Percentiles rank a stretch among this genome's conserved stretches.
phyloP scores from a whole-genome alignment of 2,329 filamentous ascomycete species.

The Alternaria sp. region DNA sequence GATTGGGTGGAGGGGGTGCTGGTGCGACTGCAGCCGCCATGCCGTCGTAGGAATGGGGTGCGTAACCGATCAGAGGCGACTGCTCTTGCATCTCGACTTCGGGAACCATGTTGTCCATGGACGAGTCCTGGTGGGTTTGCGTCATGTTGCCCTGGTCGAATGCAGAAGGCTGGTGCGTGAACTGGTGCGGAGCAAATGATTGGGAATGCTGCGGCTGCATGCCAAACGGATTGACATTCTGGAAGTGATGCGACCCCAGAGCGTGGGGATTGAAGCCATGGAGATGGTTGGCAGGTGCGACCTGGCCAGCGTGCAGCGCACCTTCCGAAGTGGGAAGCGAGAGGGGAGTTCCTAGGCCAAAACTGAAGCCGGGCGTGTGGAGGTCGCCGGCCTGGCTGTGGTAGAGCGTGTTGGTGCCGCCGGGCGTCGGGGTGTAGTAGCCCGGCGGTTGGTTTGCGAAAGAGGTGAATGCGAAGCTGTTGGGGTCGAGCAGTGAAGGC shows the following conservation, averaged over 20 bases:
- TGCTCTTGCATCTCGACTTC: constrained; percentile 68
- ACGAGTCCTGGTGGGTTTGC: constrained; percentile 68
- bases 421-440: constrained; percentile 88
- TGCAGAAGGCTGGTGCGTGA: constrained; percentile 78
- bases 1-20: constrained; percentile 43
- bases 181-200: constrained; percentile 77
- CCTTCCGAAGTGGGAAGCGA: constrained; percentile 78
- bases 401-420: constrained; percentile 79
- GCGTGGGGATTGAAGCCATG: constrained; percentile 66
- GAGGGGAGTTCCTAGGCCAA: constrained; percentile 80
- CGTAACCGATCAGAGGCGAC: constrained; percentile 66
- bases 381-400: constrained; percentile 85
- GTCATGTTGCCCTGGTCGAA: constrained; percentile 75
- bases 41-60: constrained; percentile 57
- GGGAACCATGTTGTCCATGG: constrained; percentile 62
- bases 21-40: constrained; percentile 46
- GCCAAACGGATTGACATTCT: constrained; percentile 74
- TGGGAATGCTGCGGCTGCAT: constrained; percentile 54
- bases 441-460: constrained; percentile 81
- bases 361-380: constrained; percentile 77
- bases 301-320: constrained; percentile 64
- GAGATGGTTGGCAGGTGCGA: constrained; percentile 59
- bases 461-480: constrained; percentile 77
- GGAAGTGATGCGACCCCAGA: constrained; percentile 55
- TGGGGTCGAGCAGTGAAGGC: constrained; percentile 85